A percentile compares a stretch with the other conserved stretches of the same genome.
Evolutionary conservation across 352 stramenopile genomes (phyloP).

Genomic region (Phytopythium vexans): DNA sequence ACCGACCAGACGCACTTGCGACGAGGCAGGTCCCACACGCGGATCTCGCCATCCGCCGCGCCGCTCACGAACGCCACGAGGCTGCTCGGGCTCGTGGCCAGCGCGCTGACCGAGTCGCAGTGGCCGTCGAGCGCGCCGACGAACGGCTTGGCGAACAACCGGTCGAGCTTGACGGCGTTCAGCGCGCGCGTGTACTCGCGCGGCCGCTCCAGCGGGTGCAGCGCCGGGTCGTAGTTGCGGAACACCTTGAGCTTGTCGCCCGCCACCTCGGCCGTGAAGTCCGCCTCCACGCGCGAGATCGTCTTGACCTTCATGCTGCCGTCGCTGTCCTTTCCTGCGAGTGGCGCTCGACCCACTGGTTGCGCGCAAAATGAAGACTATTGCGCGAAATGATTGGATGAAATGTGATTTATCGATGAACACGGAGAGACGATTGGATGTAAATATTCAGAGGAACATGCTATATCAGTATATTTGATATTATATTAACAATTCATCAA

Average conservation of each 20-base stretch:
- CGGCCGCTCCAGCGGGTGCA: slow-evolving; percentile 93
- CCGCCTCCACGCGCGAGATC: slow-evolving; percentile 93
- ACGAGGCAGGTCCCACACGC: slow-evolving; percentile 96
- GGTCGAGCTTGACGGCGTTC: slow-evolving; percentile 97
- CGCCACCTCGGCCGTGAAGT: slow-evolving; percentile 93
- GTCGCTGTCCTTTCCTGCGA: background rate
- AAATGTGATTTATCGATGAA: slow-evolving; percentile 5
- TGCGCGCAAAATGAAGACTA: slow-evolving; percentile 2
- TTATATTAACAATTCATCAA: slow-evolving; percentile 11
- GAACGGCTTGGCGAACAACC: slow-evolving; percentile 99
- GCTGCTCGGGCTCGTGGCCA: slow-evolving; percentile 89
- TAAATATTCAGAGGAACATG: background rate
- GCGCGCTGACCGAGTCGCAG: slow-evolving; percentile 93
- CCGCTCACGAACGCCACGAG: slow-evolving; percentile 88
- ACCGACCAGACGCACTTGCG: slow-evolving; percentile 92
- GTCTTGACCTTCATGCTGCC: slow-evolving; percentile 98
- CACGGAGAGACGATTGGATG: no score
- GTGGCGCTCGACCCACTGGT: background rate
- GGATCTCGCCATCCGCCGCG: slow-evolving; percentile 92
- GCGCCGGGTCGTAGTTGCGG: slow-evolving; percentile 95
- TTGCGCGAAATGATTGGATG: slow-evolving; percentile 10
- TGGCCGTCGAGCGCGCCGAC: slow-evolving; percentile 97
- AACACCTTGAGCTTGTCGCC: slow-evolving; percentile 94
- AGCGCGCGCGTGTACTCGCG: slow-evolving; percentile 96
- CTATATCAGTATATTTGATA: slow-evolving; percentile 10